These are phyloP conservation scores for Tolypocladium endophyticum DNA, from an alignment of 2,329 filamentous ascomycete species.

Conservation along the genomic window DNA sequence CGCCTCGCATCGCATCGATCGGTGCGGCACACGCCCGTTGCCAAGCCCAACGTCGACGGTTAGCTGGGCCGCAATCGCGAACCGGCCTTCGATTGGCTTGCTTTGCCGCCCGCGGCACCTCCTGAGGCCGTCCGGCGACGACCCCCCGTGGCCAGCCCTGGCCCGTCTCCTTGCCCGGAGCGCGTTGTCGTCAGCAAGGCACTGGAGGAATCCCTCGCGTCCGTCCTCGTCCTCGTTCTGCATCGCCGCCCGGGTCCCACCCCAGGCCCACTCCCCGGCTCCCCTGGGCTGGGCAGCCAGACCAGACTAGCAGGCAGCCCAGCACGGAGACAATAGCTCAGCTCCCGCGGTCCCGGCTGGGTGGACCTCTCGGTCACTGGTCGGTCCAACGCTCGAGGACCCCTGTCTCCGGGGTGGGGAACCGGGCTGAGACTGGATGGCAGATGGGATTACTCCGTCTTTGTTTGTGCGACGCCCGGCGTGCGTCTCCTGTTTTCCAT, in stretches of 20 bases:
- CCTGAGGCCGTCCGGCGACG: background rate
- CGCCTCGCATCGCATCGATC: background rate
- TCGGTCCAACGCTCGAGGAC: constrained; percentile 3
- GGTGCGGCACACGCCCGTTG: background rate
- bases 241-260: background rate
- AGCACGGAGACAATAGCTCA: background rate
- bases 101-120: background rate
- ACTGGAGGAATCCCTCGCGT: background rate
- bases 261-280: background rate
- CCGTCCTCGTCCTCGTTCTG: background rate
- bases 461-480: background rate
- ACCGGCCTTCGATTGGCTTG: background rate
- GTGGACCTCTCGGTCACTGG: constrained; percentile 8
- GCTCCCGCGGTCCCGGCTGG: constrained; percentile 5
- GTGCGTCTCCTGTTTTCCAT: constrained; percentile 1
- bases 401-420: background rate
- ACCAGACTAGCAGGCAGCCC: background rate
- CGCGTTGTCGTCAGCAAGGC: background rate
- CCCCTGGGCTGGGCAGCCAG: background rate
- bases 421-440: background rate
- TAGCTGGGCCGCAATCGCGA: background rate
- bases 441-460: background rate
- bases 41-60: background rate
- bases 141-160: background rate
- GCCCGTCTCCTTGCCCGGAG: background rate